These are phyloP conservation scores for Talaromyces piceae DNA, from an alignment of 2,329 filamentous ascomycete genomes.

Conservation along the genomic window DNA sequence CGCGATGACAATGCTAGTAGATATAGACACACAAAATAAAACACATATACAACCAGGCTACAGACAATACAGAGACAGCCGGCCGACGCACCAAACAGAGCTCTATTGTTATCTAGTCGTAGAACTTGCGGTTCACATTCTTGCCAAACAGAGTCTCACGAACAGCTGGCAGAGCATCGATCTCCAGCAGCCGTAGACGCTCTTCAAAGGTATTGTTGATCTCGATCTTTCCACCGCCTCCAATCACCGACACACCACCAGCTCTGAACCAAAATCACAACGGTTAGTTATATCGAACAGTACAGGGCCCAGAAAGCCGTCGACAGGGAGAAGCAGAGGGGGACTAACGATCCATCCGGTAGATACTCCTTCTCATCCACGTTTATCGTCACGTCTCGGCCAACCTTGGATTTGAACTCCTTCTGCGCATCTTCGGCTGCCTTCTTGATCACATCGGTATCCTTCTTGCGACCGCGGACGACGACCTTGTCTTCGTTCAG, in stretches of 20 bases:
- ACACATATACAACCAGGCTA: slow-evolving; percentile 8
- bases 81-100: background rate
- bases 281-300: slow-evolving; percentile 13
- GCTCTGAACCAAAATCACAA: slow-evolving; percentile 54
- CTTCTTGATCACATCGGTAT: slow-evolving; percentile 67
- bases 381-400: slow-evolving; percentile 60
- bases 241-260: slow-evolving; percentile 74
- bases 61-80: background rate
- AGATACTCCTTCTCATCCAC: slow-evolving; percentile 74
- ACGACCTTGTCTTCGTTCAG: slow-evolving; percentile 71
- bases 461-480: slow-evolving; percentile 70
- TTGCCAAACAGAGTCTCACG: slow-evolving; percentile 83
- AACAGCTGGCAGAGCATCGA: slow-evolving; percentile 75
- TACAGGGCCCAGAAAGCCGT: background rate
- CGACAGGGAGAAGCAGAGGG: slow-evolving; percentile 10
- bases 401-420: slow-evolving; percentile 75
- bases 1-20: background rate
- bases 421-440: slow-evolving; percentile 67
- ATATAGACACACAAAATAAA: background rate
- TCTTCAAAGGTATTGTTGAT: slow-evolving; percentile 98
- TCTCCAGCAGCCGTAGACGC: slow-evolving; percentile 75
- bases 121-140: slow-evolving; percentile 94
- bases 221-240: slow-evolving; percentile 85
- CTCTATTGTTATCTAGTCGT: slow-evolving; percentile 54
- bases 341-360: slow-evolving; percentile 72